These are phyloP conservation scores for Lentinula novae-zelandiae DNA, from an alignment of 1,284 basidiomycete genomes.

Conservation along the genomic window DNA sequence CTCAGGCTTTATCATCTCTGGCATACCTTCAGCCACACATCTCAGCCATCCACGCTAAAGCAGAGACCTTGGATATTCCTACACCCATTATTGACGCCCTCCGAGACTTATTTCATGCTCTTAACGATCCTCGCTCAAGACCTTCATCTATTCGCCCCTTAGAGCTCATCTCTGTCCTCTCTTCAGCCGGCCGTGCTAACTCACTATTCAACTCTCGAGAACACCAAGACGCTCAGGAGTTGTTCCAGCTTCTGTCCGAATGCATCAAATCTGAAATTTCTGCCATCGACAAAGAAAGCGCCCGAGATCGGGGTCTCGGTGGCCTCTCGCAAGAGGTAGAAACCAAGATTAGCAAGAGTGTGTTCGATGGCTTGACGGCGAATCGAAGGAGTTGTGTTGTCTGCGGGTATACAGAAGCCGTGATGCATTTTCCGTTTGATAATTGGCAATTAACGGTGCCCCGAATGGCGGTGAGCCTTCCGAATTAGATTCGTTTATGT, in stretches of 20 bases:
- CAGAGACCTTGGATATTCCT: slow-evolving; percentile 72
- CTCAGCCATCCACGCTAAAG: slow-evolving; percentile 66
- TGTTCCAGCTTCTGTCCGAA: slow-evolving; percentile 89
- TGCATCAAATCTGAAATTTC: slow-evolving; percentile 78
- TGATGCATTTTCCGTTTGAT: slow-evolving; percentile 84
- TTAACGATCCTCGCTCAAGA: slow-evolving; percentile 66
- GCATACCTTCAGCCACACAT: slow-evolving; percentile 75
- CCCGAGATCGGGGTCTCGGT: slow-evolving; percentile 65
- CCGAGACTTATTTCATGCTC: slow-evolving; percentile 57
- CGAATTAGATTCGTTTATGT: neutral
- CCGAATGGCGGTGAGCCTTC: slow-evolving; percentile 44
- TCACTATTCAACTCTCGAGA: slow-evolving; percentile 80
- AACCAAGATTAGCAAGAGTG: slow-evolving; percentile 49
- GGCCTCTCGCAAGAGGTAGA: slow-evolving; percentile 35
- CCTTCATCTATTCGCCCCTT: slow-evolving; percentile 65
- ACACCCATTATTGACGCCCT: slow-evolving; percentile 83
- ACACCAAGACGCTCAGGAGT: slow-evolving; percentile 93
- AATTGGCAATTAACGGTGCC: slow-evolving; percentile 79
- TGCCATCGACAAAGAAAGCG: slow-evolving; percentile 61
- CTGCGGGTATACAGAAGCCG: slow-evolving; percentile 86
- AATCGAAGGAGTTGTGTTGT: slow-evolving; percentile 77
- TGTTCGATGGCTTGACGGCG: slow-evolving; percentile 81
- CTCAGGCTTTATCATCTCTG: slow-evolving; percentile 79
- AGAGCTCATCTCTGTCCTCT: slow-evolving; percentile 68
- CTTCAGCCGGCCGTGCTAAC: slow-evolving; percentile 50